A percentile compares a stretch with the other conserved stretches of the same genome.
Conservation (phyloP, 345 rosid genomes). For the Eucalyptus pauciflora region DNA sequence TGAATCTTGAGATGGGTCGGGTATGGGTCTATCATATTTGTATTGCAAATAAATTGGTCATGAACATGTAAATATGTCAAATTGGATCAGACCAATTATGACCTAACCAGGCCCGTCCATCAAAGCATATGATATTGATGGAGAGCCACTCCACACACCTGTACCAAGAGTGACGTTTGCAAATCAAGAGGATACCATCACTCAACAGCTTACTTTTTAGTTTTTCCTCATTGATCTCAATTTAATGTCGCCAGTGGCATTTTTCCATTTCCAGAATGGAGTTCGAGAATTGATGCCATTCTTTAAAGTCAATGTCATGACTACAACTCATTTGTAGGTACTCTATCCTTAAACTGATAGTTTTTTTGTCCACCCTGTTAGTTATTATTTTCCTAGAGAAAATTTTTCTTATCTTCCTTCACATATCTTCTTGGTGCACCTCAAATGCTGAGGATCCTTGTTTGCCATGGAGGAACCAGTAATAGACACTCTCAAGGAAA, state of each 20-base stretch:
- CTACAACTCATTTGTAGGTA: constrained; percentile 47
- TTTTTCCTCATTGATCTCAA: background rate
- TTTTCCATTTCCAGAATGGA: constrained; percentile 30
- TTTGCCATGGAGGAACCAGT: too few species aligned
- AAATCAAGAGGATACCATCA: constrained; percentile 58
- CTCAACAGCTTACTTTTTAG: constrained; percentile 17
- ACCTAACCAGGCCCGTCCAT: too few species aligned
- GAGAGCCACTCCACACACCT: constrained; percentile 32
- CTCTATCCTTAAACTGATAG: background rate
- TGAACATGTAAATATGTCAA: too few species aligned
- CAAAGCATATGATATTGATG: constrained; percentile 50
- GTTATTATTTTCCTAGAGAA: background rate
- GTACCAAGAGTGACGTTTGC: constrained; percentile 34
- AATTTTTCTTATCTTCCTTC: background rate
- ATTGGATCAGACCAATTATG: background rate
- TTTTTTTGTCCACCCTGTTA: background rate
- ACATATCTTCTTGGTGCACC: too few species aligned
- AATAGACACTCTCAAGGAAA: too few species aligned
- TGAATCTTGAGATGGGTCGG: background rate
- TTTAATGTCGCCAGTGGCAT: background rate
- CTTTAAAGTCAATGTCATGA: constrained; percentile 31
- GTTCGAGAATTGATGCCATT: constrained; percentile 59
- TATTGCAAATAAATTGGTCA: background rate
- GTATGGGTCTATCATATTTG: background rate
- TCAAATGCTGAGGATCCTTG: too few species aligned